Evolutionary conservation across 176 grass and related monocot genomes (phyloP).

Genomic region (Oryza brachyantha): DNA sequence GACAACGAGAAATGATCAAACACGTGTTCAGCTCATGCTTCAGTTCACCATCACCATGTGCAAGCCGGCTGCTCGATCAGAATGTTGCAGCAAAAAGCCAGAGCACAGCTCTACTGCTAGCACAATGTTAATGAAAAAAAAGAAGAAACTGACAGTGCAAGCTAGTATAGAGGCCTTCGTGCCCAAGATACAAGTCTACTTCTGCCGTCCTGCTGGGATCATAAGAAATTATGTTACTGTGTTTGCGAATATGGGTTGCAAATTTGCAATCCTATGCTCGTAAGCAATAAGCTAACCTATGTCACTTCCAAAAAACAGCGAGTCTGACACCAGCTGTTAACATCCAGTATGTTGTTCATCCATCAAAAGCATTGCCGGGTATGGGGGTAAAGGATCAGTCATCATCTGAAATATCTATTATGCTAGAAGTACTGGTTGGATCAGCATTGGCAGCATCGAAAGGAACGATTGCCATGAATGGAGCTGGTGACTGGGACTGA

Average conservation of each 20-base stretch:
- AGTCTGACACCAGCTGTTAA: neutral
- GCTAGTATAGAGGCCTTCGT: neutral
- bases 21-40: neutral
- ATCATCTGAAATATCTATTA: conserved; percentile 53
- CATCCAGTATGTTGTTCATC: neutral
- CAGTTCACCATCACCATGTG: neutral
- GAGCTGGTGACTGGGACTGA: conserved; percentile 3
- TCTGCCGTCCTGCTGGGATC: neutral
- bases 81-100: neutral
- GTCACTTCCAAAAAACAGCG: neutral
- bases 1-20: too few species aligned
- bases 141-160: neutral
- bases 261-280: neutral
- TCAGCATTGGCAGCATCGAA: neutral
- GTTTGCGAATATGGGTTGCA: neutral
- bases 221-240: neutral
- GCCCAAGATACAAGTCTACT: neutral
- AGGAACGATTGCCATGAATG: neutral
- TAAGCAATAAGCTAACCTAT: neutral
- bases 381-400: conserved; percentile 17
- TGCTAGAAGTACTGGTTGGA: neutral
- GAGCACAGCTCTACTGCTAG: neutral
- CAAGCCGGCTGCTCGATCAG: neutral
- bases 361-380: neutral
- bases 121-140: neutral